These are phyloP conservation scores for Daldinia sp. DNA, from an alignment of 2,329 filamentous ascomycete genomes.

Conservation along the genomic window DNA sequence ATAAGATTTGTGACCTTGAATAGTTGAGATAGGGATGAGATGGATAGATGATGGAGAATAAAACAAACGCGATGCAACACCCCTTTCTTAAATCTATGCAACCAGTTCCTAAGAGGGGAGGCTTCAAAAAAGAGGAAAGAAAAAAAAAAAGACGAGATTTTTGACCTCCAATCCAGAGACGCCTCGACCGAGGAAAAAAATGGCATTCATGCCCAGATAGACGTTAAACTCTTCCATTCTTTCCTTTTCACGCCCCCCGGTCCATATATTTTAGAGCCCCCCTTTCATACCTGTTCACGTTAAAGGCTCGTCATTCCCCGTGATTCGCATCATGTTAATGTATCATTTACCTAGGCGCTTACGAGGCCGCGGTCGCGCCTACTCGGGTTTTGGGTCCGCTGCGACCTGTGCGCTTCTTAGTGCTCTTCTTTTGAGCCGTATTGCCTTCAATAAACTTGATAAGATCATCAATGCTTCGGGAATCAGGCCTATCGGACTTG, in stretches of 20 bases:
- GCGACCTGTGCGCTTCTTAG: constrained; percentile 65
- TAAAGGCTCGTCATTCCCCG: constrained; percentile 15
- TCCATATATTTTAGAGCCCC: constrained; percentile 1
- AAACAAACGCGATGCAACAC: constrained; percentile 20
- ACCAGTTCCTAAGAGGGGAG: neutral
- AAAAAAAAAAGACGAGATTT: constrained; percentile 9
- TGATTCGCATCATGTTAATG: constrained; percentile 2
- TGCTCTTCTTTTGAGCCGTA: constrained; percentile 59
- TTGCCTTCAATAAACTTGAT: constrained; percentile 92
- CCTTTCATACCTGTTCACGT: neutral
- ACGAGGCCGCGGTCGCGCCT: constrained; percentile 31
- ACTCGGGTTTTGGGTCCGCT: constrained; percentile 66
- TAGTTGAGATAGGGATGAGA: neutral
- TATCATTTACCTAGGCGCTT: neutral
- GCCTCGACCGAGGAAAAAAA: constrained; percentile 21
- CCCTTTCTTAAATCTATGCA: constrained; percentile 23
- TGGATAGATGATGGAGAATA: neutral
- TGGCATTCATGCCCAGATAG: constrained; percentile 3
- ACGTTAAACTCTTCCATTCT: constrained; percentile 1
- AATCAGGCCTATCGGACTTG: constrained; percentile 60
- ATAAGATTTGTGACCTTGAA: too few relatives aligned
- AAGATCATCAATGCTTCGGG: constrained; percentile 89
- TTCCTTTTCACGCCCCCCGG: constrained; percentile 6
- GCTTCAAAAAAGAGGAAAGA: neutral
- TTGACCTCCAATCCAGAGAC: constrained; percentile 13